phyloP scores from a whole-genome alignment of 2,329 filamentous ascomycete species.

The Huntiella bhutanensis region DNA sequence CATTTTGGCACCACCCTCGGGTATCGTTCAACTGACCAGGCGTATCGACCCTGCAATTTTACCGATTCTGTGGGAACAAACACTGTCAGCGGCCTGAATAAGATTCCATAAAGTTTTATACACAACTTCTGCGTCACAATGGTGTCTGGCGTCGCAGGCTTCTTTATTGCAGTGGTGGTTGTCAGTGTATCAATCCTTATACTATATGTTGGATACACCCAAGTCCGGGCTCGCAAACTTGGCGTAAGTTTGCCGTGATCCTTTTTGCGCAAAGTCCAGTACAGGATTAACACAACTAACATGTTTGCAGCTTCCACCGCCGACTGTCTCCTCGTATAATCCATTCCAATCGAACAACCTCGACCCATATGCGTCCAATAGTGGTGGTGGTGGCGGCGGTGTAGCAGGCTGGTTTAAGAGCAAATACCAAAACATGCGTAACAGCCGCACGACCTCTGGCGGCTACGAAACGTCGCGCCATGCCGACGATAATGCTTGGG shows the following conservation, averaged over 20 bases:
- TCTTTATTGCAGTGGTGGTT: constrained; percentile 55
- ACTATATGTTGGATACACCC: constrained; percentile 53
- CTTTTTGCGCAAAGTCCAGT: background rate
- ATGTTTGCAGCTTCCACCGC: constrained; percentile 42
- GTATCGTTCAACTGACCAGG: no score
- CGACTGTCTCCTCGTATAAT: constrained; percentile 47
- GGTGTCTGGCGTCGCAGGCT: constrained; percentile 28
- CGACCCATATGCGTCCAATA: constrained; percentile 26
- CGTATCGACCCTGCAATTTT: background rate
- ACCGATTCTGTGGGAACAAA: background rate
- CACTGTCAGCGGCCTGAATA: no score
- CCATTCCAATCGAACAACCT: constrained; percentile 41
- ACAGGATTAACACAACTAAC: constrained; percentile 1
- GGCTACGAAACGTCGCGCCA: constrained; percentile 44
- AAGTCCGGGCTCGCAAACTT: constrained; percentile 51
- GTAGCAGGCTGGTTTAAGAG: constrained; percentile 56
- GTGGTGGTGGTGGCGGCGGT: constrained; percentile 35
- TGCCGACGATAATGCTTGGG: constrained; percentile 62
- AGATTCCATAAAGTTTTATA: no score
- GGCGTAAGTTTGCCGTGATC: constrained; percentile 32
- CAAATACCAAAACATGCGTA: constrained; percentile 43
- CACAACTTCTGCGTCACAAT: constrained; percentile 1
- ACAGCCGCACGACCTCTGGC: constrained; percentile 46
- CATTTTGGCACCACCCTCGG: no score
- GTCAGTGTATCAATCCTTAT: constrained; percentile 35